Evolutionary conservation across 2,329 filamentous ascomycete species (phyloP), one percentile per base, ranked within the genome.

Genomic region (Juglanconis juglandina): DNA sequence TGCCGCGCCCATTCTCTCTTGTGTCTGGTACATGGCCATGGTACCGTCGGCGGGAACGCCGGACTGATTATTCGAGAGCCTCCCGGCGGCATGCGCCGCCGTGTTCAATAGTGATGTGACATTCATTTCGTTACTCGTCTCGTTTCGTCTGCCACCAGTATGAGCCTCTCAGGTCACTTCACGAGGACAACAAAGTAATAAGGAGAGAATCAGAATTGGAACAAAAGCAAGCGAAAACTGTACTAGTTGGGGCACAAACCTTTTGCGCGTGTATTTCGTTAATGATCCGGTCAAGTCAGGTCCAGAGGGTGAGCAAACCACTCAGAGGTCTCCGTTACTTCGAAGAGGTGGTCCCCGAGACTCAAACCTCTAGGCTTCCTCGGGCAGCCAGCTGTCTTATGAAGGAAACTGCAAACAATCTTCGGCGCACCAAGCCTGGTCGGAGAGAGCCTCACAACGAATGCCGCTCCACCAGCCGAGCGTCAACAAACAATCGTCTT

Each of bases 31-130:
- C 63, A 42, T 50, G 51, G 41, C 52, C 50, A 33, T 52, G 49
- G 5, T 68, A 41, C 46, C 51, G 32, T 44, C 58, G 17, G 53
- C 35, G 14, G 53, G 34, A 10, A 51, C 33, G 42, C 64, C n/a
- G 49, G 61, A 32, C 37, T 46, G 48, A 14, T 51, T 37, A 30
- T 53, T 55, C 14, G 61, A 33, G 13, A 53, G 55, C 49, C 58
- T 58, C 14, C 51, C 58, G 33, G 50, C 54, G 34, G 61, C 58
- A 10, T 58, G 58, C 32, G 62, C 65, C 59, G 71, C 69, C 50
- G 71, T 68, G 62, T 79, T 79, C 34, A 79, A 66, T 41, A 79
- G 62, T 39, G 73, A 74, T 13, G 70, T 76, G 53, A 80, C 73
- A 62, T 79, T 74, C 77, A 80, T 63, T 49, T 48, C 4, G 58